Percentiles rank a stretch among this genome's conserved stretches.
Evolutionary conservation across 2,329 filamentous ascomycete genomes (phyloP).

Genomic region (Chaetomiaceae sp.): DNA sequence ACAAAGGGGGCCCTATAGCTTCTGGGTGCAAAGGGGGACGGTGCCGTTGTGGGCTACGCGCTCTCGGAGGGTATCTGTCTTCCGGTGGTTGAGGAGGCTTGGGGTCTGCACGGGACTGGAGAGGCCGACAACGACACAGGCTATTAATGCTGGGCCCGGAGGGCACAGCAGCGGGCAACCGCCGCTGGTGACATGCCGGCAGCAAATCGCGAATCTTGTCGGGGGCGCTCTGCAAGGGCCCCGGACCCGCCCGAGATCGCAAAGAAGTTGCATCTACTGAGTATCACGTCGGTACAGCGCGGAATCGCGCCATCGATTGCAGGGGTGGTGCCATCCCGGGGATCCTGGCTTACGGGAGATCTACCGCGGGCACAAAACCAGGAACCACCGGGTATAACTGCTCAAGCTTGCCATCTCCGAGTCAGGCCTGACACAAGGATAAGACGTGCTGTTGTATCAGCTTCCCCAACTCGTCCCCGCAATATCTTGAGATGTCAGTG

Average conservation of each 20-base stretch:
- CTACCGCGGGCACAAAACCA: not conserved
- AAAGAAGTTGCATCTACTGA: not conserved
- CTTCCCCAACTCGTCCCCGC: no score
- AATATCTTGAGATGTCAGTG: no score
- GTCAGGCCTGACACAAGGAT: not conserved
- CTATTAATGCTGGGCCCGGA: not conserved
- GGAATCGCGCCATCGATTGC: constrained; percentile 27
- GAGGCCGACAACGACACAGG: not conserved
- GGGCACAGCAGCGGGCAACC: not conserved
- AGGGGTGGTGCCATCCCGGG: constrained; percentile 23
- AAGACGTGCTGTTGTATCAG: no score
- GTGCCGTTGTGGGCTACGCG: not conserved
- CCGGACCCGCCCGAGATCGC: not conserved
- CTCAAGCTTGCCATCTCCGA: not conserved
- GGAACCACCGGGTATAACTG: not conserved
- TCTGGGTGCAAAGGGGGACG: not conserved
- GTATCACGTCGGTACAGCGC: constrained; percentile 12
- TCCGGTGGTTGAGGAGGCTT: not conserved
- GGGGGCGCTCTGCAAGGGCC: not conserved
- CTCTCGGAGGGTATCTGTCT: not conserved
- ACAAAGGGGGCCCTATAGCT: not conserved
- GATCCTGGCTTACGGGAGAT: not conserved
- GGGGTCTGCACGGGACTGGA: not conserved
- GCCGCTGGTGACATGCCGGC: constrained; percentile 19
- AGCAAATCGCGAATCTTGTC: constrained; percentile 18